Conservation (phyloP, 345 rosid genomes). For the Orychophragmus violaceus region DNA sequence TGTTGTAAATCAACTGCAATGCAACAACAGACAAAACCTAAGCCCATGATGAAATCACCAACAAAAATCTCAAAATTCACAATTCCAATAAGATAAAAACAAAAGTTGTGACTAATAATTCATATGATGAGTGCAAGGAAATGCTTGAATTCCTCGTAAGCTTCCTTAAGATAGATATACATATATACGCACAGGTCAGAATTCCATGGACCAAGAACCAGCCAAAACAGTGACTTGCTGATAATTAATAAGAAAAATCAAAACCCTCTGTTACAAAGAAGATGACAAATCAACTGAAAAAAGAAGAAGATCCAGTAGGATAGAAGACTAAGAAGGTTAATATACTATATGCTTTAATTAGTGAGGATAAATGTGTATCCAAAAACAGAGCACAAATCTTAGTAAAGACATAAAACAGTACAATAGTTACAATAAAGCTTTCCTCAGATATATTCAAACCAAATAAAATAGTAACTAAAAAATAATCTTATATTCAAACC, state of each 20-base stretch:
- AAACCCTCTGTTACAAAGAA: too few relatives aligned
- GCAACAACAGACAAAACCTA: constrained; percentile 9
- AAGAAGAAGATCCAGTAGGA: not conserved
- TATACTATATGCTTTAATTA: not conserved
- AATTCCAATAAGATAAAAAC: not conserved
- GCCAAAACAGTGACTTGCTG: not conserved
- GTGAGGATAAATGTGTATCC: too few relatives aligned
- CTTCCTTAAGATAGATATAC: constrained; percentile 76
- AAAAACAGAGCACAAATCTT: constrained; percentile 5
- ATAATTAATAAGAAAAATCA: not conserved
- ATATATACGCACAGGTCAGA: constrained; percentile 34
- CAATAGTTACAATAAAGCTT: not conserved
- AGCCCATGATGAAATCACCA: not conserved
- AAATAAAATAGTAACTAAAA: too few relatives aligned
- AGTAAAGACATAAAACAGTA: not conserved
- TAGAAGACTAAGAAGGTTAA: not conserved
- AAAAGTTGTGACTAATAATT: not conserved
- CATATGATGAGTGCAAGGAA: constrained; percentile 84
- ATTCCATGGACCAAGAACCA: not conserved
- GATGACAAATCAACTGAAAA: not conserved
- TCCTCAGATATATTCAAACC: too few relatives aligned
- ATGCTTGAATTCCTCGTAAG: constrained; percentile 97
- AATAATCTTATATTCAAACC: too few relatives aligned
- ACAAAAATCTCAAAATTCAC: not conserved
- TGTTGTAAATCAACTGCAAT: constrained; percentile 75